Evolutionary conservation across 805 yeast genomes (phyloP), one percentile per base, ranked within the genome.

Genomic region (Nakazawaea sp.): DNA sequence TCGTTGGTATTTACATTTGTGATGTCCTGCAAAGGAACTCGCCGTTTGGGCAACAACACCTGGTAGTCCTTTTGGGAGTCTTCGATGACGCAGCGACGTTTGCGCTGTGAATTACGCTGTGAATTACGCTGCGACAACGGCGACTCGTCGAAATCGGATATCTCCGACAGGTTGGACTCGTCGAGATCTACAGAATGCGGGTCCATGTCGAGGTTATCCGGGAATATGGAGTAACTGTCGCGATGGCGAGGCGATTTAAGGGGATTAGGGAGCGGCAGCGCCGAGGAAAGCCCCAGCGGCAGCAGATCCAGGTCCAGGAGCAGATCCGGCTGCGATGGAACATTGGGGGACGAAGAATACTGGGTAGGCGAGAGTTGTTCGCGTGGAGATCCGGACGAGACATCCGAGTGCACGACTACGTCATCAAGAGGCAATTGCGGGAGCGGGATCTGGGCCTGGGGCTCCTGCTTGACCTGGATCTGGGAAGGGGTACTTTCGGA

Each of bases 11-110:
- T 21, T 10, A 25, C 19, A 17, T 35, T 29, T 9, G 40, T 36
- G 10, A 36, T 31, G 26, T 36, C 40, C 19, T 11, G n/a, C 33
- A 36, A 36, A 4, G 40, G 40, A 12, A 36, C 17, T 10, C 40
- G 11, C 25, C 20, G 25, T 26, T 15, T 24, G 7, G 25, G 34
- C 18, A 17, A 9, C 21, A 36, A 31, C 12, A 16, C 28, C 6
- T 32, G 35, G 18, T 36, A 32, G 18, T 32, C 40, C 20, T 27
- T 32, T 15, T 32, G 40, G 4, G 35, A 31, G 20, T 32, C 40
- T 19, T 36, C 40, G 15, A 35, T 29, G 9, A 20, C 26, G 13
- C n/a, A 15, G 4, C n/a, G 6, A n/a, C 27, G 18, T 21, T 32
- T 36, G 11, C 31, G 11, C 18, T 35, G 38, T n/a, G n/a, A n/a